Evolutionary conservation across 306 rosid species (phyloP), one percentile per base, ranked within the genome.

Genomic region (Gastrolobium villosum): DNA sequence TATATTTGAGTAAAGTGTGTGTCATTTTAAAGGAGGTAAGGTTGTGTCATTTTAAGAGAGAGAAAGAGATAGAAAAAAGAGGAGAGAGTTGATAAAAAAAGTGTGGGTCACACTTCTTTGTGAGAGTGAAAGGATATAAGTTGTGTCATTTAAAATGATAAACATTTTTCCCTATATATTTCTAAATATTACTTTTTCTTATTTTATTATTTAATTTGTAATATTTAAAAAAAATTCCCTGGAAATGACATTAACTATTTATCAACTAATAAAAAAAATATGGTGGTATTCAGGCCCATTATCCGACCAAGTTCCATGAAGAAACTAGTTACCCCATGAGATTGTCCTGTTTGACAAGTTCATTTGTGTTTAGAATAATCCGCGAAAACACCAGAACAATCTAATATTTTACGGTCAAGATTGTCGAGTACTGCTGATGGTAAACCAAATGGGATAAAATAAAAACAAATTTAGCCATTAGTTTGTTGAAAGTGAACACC

Each of bases 251-350:
- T 56, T 30, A 56, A 56, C 3, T 36, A 75, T 48, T 36, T 20
- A 50, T 31, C 39, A 41, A 60, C 20, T 34, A 57, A 20, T 8
- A 30, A 45, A 11, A 11, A 26, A 35, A 65, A 35, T 7, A 3
- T 15, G 11, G 49, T 4, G 4, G 52, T 41, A 65, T 46, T 13
- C 65, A 70, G 9, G 26, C 46, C 72, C 30, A 62, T 62, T 40
- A n/a, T 80, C 52, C 43, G 65, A 57, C 48, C 76, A 72, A 59
- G 62, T 78, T 73, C 83, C 36, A 57, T 66, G 80, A 83, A 78
- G 72, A 56, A 57, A n/a, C 48, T 50, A 56, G 76, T 56, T 78
- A 41, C n/a, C 20, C n/a, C 11, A 41, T 56, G 53, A 53, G 56
- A 71, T 46, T 65, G 39, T 31, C 44, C 35, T 77, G 76, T 72